Conservation (phyloP, 2,329 filamentous ascomycete species). For the Ophiostoma perfectum region DNA sequence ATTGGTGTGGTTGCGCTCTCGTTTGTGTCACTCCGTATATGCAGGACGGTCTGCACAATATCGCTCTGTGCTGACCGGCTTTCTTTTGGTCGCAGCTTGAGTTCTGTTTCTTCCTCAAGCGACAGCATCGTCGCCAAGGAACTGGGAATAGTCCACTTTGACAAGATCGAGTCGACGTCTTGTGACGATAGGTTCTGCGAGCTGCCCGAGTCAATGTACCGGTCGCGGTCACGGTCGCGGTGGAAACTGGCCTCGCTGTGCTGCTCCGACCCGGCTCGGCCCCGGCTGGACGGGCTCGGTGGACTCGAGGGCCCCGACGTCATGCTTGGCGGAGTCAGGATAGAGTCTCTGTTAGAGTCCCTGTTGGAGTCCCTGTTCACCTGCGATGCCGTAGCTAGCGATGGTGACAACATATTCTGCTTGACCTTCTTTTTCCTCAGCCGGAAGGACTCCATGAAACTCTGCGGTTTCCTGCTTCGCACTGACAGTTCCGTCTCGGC, state of each 20-base stretch:
- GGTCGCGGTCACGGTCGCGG: neutral
- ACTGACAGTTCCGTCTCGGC: conserved; percentile 42
- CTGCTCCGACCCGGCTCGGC: neutral
- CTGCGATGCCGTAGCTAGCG: neutral
- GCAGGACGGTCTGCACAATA: conserved; percentile 15
- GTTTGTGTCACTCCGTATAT: neutral
- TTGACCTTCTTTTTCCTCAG: conserved; percentile 17
- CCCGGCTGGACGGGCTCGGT: neutral
- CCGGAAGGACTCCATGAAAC: conserved; percentile 41
- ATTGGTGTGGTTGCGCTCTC: neutral
- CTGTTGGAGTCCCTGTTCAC: neutral
- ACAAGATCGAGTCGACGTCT: conserved; percentile 41
- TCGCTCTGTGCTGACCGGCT: conserved; percentile 10
- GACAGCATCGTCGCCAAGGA: conserved; percentile 25
- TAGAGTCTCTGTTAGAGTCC: conserved; percentile 4
- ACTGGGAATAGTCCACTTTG: conserved; percentile 37
- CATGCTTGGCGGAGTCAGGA: conserved; percentile 15
- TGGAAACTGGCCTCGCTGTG: neutral
- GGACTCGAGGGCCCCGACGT: neutral
- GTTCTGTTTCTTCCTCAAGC: conserved; percentile 21
- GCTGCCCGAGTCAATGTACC: conserved; percentile 18
- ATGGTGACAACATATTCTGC: neutral
- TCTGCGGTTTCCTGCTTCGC: conserved; percentile 38
- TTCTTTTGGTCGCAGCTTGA: conserved; percentile 4
- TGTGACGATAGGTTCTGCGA: conserved; percentile 23